Percentiles rank a stretch among this genome's conserved stretches.
phyloP scores from a whole-genome alignment of 768 basidiomycete genomes.

The Leccinum incarnatum region DNA sequence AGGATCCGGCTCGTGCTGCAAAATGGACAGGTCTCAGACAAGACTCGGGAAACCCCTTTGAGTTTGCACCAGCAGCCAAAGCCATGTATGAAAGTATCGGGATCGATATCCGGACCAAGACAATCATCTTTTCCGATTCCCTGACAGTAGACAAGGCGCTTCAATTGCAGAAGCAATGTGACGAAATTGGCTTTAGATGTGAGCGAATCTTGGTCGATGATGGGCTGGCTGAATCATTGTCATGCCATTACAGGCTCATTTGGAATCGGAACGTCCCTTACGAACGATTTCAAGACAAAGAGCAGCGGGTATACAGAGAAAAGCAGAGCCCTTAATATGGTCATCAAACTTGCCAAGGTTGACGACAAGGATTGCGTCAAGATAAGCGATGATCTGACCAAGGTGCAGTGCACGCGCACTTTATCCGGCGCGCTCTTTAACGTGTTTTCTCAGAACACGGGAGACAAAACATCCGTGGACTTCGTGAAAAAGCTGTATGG shows the following conservation, averaged over 20 bases:
- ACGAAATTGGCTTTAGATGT: constrained; percentile 71
- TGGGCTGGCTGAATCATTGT: neutral
- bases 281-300: constrained; percentile 68
- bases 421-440: neutral
- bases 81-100: constrained; percentile 68
- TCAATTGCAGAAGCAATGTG: constrained; percentile 65
- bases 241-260: constrained; percentile 59
- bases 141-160: constrained; percentile 71
- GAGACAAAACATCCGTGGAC: constrained; percentile 55
- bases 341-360: constrained; percentile 85
- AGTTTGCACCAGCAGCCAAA: constrained; percentile 74
- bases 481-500: constrained; percentile 46
- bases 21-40: constrained; percentile 87
- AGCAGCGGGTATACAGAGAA: constrained; percentile 48
- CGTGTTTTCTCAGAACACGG: constrained; percentile 57
- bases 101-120: constrained; percentile 61
- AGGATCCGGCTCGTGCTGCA: constrained; percentile 55
- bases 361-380: constrained; percentile 80
- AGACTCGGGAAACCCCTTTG: constrained; percentile 88
- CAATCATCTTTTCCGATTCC: constrained; percentile 82
- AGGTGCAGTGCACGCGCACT: constrained; percentile 41
- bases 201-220: constrained; percentile 6
- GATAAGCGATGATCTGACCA: constrained; percentile 88
- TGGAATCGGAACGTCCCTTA: constrained; percentile 91
- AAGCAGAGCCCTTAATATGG: constrained; percentile 88